A percentile compares a stretch with the other conserved stretches of the same genome.
These are phyloP conservation scores for Geum urbanum DNA, from an alignment of 306 rosid genomes.

Conservation along the genomic window DNA sequence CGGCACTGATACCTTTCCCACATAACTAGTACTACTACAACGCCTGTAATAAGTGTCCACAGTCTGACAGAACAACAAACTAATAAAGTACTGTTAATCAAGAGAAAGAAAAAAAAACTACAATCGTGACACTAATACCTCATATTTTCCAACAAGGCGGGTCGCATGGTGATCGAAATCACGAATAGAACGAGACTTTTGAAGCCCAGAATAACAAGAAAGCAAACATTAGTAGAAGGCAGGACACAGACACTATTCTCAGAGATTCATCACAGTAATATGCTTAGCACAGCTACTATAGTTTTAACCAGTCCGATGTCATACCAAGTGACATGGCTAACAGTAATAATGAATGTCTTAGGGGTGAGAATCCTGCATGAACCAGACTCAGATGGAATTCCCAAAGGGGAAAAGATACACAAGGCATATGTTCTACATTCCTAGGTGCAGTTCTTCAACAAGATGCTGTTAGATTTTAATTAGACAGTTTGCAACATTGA, in stretches of 20 bases:
- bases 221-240: constrained; percentile 16
- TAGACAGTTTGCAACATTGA: not conserved
- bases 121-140: constrained; percentile 43
- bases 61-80: constrained; percentile 52
- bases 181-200: constrained; percentile 75
- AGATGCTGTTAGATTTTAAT: not conserved
- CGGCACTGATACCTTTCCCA: constrained; percentile 78
- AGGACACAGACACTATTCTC: not conserved
- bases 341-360: not conserved
- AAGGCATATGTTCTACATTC: not conserved
- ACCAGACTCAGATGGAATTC: too few relatives aligned
- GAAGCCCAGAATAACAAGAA: constrained; percentile 29
- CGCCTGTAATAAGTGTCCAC: constrained; percentile 91
- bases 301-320: not conserved
- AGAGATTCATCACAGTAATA: not conserved
- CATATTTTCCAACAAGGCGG: constrained; percentile 78
- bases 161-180: constrained; percentile 91
- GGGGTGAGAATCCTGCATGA: too few relatives aligned
- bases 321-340: not conserved
- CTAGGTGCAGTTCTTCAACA: not conserved
- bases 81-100: not conserved
- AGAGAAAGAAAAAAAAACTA: not conserved
- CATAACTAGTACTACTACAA: constrained; percentile 65
- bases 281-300: not conserved
- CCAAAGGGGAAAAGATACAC: not conserved